A percentile compares a stretch with the other conserved stretches of the same genome.
Conservation (phyloP, 2,329 filamentous ascomycete species). For the Cadophora gregata region DNA sequence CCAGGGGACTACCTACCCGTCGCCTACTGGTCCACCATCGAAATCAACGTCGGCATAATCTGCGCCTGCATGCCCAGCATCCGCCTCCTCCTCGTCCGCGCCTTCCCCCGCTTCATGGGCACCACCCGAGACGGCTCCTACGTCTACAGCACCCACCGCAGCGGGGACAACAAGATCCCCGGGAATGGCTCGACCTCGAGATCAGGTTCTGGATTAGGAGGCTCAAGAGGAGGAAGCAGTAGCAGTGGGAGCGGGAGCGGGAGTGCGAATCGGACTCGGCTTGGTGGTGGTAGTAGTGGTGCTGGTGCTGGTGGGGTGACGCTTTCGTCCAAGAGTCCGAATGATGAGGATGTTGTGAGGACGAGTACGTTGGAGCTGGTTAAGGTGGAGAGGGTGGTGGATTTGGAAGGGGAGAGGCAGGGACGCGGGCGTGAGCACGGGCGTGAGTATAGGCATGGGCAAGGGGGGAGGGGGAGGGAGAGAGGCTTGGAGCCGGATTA, state of each 20-base stretch:
- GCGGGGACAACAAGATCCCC: not conserved
- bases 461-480: not conserved
- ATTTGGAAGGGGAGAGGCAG: not conserved
- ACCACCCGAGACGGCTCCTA: constrained; percentile 15
- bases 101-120: constrained; percentile 34
- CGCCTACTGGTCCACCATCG: constrained; percentile 35
- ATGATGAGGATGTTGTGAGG: not conserved
- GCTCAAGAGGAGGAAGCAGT: not conserved
- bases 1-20: constrained; percentile 34
- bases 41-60: constrained; percentile 39
- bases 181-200: no score
- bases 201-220: not conserved
- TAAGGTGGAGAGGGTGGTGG: not conserved
- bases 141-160: not conserved
- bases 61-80: constrained; percentile 40
- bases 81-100: constrained; percentile 32
- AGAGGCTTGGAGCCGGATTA: constrained; percentile 1
- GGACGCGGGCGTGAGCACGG: not conserved
- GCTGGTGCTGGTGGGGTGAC: no score
- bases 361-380: not conserved
- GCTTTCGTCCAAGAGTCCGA: not conserved
- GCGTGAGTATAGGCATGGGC: not conserved
- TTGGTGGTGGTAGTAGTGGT: no score
- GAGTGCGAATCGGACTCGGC: not conserved
- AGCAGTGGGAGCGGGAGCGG: not conserved